A percentile compares a stretch with the other conserved stretches of the same genome.
Evolutionary conservation across 2,329 filamentous ascomycete species (phyloP).

Genomic region (Phymatotrichopsis omnivora): DNA sequence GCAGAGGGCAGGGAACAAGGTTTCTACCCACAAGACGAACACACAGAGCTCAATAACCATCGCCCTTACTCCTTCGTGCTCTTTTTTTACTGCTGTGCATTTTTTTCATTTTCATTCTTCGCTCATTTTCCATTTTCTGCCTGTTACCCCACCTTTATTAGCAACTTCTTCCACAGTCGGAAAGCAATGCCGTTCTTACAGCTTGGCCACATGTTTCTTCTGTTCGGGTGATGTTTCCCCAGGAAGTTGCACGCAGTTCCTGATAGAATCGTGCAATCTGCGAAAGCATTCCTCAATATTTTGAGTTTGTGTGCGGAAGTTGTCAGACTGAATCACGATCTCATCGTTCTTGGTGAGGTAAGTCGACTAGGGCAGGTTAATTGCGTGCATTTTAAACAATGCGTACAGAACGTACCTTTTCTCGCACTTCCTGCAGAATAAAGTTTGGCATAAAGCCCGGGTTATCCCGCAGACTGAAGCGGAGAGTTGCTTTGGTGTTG

Average conservation of each 20-base stretch:
- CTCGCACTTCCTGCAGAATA: slow-evolving; percentile 22
- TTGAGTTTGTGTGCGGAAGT: slow-evolving; percentile 20
- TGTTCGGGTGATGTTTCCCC: slow-evolving; percentile 25
- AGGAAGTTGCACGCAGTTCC: slow-evolving; percentile 13
- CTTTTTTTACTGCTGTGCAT: slow-evolving; percentile 17
- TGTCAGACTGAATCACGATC: slow-evolving; percentile 26
- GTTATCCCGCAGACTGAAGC: slow-evolving; percentile 17
- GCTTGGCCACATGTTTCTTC: slow-evolving; percentile 20
- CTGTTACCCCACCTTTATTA: background rate
- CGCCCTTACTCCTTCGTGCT: slow-evolving; percentile 6
- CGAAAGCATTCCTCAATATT: slow-evolving; percentile 25
- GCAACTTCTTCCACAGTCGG: too few species aligned
- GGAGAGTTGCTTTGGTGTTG: slow-evolving; percentile 27
- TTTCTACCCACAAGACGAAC: too few species aligned
- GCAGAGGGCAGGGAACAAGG: too few species aligned
- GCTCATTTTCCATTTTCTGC: slow-evolving; percentile 17
- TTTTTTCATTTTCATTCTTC: slow-evolving; percentile 11
- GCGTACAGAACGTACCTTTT: slow-evolving; percentile 13
- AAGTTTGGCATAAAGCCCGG: slow-evolving; percentile 21
- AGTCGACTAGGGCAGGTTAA: slow-evolving; percentile 10
- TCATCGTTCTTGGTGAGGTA: slow-evolving; percentile 26
- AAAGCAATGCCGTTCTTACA: slow-evolving; percentile 7
- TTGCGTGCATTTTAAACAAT: background rate
- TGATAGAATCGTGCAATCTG: slow-evolving; percentile 19
- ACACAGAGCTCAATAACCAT: too few species aligned